Percentiles rank a stretch among this genome's conserved stretches.
Conservation (phyloP, 345 rosid species). For the Eutrema yunnanense region DNA sequence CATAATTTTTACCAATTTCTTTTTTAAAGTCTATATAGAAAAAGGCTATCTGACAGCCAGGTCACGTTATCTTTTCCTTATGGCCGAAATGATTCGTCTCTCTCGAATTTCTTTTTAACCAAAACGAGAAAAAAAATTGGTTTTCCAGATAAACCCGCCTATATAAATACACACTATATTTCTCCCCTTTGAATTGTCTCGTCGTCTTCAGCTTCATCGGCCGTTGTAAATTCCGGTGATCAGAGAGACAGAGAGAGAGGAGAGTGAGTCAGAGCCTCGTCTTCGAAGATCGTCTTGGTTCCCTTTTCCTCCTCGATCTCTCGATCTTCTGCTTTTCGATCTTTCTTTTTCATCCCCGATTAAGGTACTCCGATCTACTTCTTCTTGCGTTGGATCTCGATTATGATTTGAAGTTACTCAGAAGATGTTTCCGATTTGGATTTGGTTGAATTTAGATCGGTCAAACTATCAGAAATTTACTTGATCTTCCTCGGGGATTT, state of each 20-base stretch:
- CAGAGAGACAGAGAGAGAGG: not conserved
- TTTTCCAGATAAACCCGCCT: conserved; percentile 18
- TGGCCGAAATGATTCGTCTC: conserved; percentile 41
- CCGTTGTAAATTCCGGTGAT: not conserved
- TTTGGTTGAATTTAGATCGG: not conserved
- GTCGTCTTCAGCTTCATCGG: not conserved
- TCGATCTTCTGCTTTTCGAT: not conserved
- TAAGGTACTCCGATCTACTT: conserved; percentile 2
- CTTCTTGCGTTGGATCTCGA: not conserved
- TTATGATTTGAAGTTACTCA: not conserved
- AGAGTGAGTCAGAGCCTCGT: not conserved
- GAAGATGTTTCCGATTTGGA: not conserved
- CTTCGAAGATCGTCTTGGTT: not conserved
- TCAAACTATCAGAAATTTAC: not conserved
- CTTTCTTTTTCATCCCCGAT: not conserved
- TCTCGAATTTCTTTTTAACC: not conserved
- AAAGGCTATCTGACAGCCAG: conserved; percentile 37
- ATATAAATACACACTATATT: conserved; percentile 10
- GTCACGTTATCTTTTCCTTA: conserved; percentile 44
- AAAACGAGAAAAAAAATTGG: not conserved
- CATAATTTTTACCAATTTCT: not conserved
- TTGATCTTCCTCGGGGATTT: not conserved
- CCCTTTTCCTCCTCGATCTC: conserved; percentile 7
- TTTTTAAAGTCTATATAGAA: not conserved
- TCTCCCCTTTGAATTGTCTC: not conserved